Conservation (phyloP, 768 basidiomycete genomes). For the Mycena belliarum region DNA sequence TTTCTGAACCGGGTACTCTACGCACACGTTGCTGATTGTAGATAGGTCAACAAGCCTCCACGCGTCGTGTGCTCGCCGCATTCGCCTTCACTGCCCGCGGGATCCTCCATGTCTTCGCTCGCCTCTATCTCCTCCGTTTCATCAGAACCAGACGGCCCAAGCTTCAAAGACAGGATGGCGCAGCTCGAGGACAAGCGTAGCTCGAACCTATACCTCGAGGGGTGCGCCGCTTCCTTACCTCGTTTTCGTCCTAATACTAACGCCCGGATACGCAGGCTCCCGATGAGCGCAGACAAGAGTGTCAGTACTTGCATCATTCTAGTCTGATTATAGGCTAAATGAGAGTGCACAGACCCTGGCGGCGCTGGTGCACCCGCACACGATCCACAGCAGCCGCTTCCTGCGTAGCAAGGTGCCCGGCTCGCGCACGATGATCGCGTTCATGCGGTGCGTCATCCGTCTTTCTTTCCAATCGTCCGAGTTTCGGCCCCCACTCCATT, state of each 20-base stretch:
- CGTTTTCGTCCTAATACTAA: background rate
- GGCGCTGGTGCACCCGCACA: constrained; percentile 45
- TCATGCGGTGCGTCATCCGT: constrained; percentile 45
- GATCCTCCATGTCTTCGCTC: constrained; percentile 4
- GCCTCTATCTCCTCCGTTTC: background rate
- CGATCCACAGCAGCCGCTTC: constrained; percentile 56
- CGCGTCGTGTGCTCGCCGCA: constrained; percentile 8
- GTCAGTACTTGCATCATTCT: constrained; percentile 24
- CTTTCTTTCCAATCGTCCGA: background rate
- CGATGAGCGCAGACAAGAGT: constrained; percentile 47
- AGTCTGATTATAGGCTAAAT: too few relatives aligned
- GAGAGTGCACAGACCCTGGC: constrained; percentile 36
- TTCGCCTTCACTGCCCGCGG: background rate
- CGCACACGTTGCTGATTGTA: too few relatives aligned
- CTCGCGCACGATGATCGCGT: constrained; percentile 57
- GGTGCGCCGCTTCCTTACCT: constrained; percentile 27
- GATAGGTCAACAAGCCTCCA: constrained; percentile 7
- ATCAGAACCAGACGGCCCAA: constrained; percentile 5
- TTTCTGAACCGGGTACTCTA: too few relatives aligned
- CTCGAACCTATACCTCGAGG: constrained; percentile 59
- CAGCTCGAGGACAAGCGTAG: constrained; percentile 46
- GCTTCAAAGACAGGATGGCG: constrained; percentile 58
- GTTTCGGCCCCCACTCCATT: too few relatives aligned
- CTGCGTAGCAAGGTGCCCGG: constrained; percentile 56
- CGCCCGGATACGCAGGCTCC: constrained; percentile 33